Evolutionary conservation across 805 yeast species (phyloP).

Genomic region (Metschnikowia similis): DNA sequence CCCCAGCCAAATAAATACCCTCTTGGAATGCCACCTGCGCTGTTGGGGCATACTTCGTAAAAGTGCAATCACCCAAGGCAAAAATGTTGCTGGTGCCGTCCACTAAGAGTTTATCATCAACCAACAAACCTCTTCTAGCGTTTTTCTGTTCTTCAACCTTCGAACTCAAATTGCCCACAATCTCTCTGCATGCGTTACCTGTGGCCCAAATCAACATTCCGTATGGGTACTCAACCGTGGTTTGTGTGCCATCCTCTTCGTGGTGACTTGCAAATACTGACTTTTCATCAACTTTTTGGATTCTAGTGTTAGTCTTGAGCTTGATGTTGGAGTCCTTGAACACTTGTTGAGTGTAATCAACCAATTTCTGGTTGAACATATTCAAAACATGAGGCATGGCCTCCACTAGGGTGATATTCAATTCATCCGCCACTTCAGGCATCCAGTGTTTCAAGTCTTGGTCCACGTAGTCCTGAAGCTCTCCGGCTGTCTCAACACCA

Average conservation of each 20-base stretch:
- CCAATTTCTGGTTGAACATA: conserved; percentile 65
- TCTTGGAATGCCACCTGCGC: conserved; percentile 98
- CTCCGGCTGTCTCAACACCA: conserved; percentile 97
- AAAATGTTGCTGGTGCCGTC: conserved; percentile 80
- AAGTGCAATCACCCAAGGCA: conserved; percentile 94
- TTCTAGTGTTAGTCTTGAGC: conserved; percentile 81
- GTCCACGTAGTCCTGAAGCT: conserved; percentile 87
- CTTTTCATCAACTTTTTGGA: conserved; percentile 73
- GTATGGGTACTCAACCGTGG: conserved; percentile 66
- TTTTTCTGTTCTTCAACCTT: conserved; percentile 72
- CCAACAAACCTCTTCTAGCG: conserved; percentile 86
- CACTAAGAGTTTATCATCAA: conserved; percentile 70
- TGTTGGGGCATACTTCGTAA: conserved; percentile 88
- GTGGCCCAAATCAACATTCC: conserved; percentile 97
- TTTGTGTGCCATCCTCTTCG: conserved; percentile 57
- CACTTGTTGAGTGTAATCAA: conserved; percentile 75
- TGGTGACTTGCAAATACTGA: conserved; percentile 68
- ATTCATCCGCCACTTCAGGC: conserved; percentile 78
- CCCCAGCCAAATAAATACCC: conserved; percentile 74
- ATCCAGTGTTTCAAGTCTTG: conserved; percentile 88
- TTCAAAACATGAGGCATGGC: conserved; percentile 85
- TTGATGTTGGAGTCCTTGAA: conserved; percentile 65
- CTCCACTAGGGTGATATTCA: conserved; percentile 81
- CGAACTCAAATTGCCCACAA: conserved; percentile 61
- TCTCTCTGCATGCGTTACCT: conserved; percentile 85